Percentiles rank a stretch among this genome's conserved stretches.
These are phyloP conservation scores for Fusarium sulawesiense DNA, from an alignment of 2,329 filamentous ascomycete genomes.

Conservation along the genomic window DNA sequence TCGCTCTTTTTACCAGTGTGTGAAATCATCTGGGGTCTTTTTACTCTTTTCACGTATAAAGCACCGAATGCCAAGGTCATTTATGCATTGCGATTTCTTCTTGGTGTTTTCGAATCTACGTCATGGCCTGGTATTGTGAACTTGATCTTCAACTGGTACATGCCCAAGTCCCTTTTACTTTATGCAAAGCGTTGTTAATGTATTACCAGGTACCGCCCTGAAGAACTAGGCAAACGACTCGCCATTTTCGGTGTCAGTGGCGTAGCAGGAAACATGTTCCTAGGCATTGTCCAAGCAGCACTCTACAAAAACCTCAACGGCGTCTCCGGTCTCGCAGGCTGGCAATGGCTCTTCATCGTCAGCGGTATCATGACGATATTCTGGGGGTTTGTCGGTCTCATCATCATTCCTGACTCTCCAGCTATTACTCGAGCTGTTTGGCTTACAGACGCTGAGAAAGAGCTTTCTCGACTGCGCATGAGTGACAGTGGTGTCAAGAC, in stretches of 20 bases:
- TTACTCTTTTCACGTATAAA: constrained; percentile 36
- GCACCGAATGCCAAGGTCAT: constrained; percentile 33
- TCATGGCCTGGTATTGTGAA: constrained; percentile 42
- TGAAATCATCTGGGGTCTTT: constrained; percentile 39
- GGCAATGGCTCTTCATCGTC: constrained; percentile 42
- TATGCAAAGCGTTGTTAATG: no score
- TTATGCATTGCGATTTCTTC: constrained; percentile 36
- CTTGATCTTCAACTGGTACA: constrained; percentile 36
- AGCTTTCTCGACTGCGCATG: constrained; percentile 34
- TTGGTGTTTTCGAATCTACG: constrained; percentile 41
- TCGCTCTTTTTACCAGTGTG: constrained; percentile 38
- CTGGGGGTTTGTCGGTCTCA: constrained; percentile 38
- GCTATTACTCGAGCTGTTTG: constrained; percentile 37
- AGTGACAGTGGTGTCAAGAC: constrained; percentile 34
- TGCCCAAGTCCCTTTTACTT: no score
- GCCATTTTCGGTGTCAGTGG: constrained; percentile 43
- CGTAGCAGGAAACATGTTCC: constrained; percentile 42
- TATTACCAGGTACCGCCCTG: constrained; percentile 26
- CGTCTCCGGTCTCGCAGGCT: constrained; percentile 31
- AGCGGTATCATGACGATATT: constrained; percentile 38
- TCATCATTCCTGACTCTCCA: constrained; percentile 40
- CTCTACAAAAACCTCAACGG: constrained; percentile 41
- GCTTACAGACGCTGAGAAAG: constrained; percentile 15
- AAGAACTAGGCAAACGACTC: constrained; percentile 39
- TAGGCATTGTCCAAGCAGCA: constrained; percentile 40